These are phyloP conservation scores for Peniophora sp. DNA, from an alignment of 1,284 basidiomycete species.

Conservation along the genomic window DNA sequence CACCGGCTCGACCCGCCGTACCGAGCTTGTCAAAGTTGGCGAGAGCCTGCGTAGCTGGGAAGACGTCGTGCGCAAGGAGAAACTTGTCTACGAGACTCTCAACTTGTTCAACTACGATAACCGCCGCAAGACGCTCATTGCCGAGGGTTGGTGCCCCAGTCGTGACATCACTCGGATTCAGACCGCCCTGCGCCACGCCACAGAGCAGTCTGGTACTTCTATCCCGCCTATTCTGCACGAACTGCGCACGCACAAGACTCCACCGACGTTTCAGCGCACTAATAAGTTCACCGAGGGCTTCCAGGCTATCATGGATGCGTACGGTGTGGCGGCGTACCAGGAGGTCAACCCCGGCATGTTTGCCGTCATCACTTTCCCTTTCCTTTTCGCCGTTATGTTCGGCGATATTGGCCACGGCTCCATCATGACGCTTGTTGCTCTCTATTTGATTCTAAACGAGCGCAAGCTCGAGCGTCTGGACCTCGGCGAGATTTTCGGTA, in stretches of 20 bases:
- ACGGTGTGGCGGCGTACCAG: conserved; percentile 92
- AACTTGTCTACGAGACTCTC: conserved; percentile 90
- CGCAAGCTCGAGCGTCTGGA: conserved; percentile 70
- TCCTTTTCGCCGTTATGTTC: conserved; percentile 93
- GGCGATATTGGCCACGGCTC: conserved; percentile 95
- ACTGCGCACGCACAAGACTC: conserved; percentile 83
- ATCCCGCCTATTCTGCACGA: conserved; percentile 92
- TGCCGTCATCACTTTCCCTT: conserved; percentile 93
- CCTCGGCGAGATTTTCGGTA: conserved; percentile 83
- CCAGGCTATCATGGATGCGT: conserved; percentile 97
- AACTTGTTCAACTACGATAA: conserved; percentile 95
- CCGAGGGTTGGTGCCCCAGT: conserved; percentile 97
- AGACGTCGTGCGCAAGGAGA: conserved; percentile 93
- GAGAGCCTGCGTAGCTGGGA: conserved; percentile 88
- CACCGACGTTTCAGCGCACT: conserved; percentile 92
- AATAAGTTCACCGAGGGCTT: conserved; percentile 98
- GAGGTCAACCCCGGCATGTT: conserved; percentile 97
- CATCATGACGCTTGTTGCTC: conserved; percentile 73
- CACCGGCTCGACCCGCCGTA: conserved; percentile 79
- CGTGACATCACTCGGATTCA: conserved; percentile 87
- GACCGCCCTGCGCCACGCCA: conserved; percentile 85
- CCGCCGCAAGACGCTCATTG: conserved; percentile 89
- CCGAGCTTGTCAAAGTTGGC: conserved; percentile 82
- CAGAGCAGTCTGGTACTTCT: conserved; percentile 89
- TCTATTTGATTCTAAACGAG: conserved; percentile 85